These are phyloP conservation scores for Trichoderma erinaceum DNA, from an alignment of 495 filamentous ascomycete genomes.

Conservation along the genomic window DNA sequence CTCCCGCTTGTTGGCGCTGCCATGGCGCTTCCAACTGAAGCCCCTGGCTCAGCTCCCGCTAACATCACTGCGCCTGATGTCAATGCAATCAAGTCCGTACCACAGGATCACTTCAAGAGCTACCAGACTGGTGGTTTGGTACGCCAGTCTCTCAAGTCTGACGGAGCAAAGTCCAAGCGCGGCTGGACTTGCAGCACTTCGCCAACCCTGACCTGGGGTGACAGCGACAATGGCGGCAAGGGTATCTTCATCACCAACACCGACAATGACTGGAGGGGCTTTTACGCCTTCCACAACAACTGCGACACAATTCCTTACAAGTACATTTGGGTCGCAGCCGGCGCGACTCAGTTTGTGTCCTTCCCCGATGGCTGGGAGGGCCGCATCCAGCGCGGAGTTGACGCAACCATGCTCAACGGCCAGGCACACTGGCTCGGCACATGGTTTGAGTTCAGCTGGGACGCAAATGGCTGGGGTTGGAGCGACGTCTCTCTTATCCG, in stretches of 20 bases:
- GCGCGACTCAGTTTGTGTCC: constrained; percentile 21
- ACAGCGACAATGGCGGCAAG: constrained; percentile 19
- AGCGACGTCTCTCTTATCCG: constrained; percentile 26
- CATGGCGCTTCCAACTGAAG: background rate
- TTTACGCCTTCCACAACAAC: constrained; percentile 26
- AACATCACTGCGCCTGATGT: background rate
- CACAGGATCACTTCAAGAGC: background rate
- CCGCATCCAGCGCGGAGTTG: constrained; percentile 23
- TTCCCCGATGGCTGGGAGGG: constrained; percentile 23
- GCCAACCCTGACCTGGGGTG: constrained; percentile 19
- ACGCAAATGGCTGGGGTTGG: constrained; percentile 30
- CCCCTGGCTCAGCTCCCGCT: background rate
- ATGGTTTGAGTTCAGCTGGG: constrained; percentile 27
- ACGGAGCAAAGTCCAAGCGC: constrained; percentile 11
- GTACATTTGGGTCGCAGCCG: constrained; percentile 21
- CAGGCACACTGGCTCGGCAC: constrained; percentile 21
- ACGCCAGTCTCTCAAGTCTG: background rate
- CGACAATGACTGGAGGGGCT: constrained; percentile 21
- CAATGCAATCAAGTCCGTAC: background rate
- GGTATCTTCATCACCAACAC: constrained; percentile 22
- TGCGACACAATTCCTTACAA: constrained; percentile 25
- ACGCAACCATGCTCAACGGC: constrained; percentile 21
- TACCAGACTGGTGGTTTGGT: background rate
- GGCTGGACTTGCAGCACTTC: constrained; percentile 13
- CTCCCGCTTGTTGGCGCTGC: background rate